Base-by-base conservation (phyloP, 2,329 filamentous ascomycete species). In the Achaetomium macrosporum region DNA sequence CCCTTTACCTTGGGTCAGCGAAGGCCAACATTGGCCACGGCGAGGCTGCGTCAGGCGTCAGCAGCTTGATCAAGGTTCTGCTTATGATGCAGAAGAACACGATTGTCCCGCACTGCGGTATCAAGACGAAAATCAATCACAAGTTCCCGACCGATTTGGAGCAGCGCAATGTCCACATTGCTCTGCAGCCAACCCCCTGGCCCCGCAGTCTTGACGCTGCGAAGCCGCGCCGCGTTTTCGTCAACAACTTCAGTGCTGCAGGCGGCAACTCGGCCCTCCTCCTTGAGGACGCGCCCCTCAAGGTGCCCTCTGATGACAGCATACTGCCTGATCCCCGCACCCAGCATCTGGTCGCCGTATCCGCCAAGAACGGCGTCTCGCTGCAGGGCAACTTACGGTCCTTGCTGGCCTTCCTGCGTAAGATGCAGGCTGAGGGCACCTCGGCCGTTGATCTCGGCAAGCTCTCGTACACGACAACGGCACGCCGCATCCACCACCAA, bases 171-270 rank as follows among this genome's bases (percentile, higher is more conserved):
- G 50, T 57, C 3, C 33, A 53, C 25, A 59, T 59, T 12, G 53
- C 54, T 1, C n/a, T 54, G 30, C 33, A 54, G 17, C 46, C 49
- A 4, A 51, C 31, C 10, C 16, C 10, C 3, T 58, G 54, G 55
- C 5, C 12, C 9, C 15, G 33, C 12, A 50, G 13, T 15, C 1
- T 13, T 1, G 30, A 16, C 39, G 11, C 2, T 16, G 31, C 20
- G 31, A 25, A 37, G n/a, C 45, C 45, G 7, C 35, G 74, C 16
- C 66, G 70, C 7, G 68, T 76, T 5, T 76, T 79, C 49, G 65
- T 85, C 53, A 88, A 88, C 70, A 86, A 85, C 69, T 87, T 86
- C 63, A 79, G 78, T 54, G 85, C 84, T 3, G 82, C 84, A 47
- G 84, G 84, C 58, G 84, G 85, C 33, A 88, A 88, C 67, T 85